Conservation (phyloP, 805 yeast genomes). For the Monosporozyma siamensis region DNA sequence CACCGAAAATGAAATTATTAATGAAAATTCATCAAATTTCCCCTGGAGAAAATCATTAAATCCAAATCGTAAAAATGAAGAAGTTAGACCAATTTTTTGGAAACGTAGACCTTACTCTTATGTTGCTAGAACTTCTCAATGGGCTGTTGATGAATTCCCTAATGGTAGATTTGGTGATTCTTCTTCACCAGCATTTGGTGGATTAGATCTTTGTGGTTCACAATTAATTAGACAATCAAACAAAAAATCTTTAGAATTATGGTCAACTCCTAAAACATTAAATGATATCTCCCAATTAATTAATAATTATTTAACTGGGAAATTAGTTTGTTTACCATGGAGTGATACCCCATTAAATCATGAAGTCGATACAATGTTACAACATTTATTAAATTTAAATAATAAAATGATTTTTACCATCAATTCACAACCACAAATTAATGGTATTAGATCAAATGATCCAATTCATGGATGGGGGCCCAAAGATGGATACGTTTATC, state of each 20-base stretch:
- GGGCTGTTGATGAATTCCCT: slow-evolving; percentile 87
- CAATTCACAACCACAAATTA: slow-evolving; percentile 90
- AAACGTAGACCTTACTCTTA: slow-evolving; percentile 86
- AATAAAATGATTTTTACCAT: slow-evolving; percentile 63
- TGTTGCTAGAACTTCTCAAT: slow-evolving; percentile 77
- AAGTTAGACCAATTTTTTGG: slow-evolving; percentile 94
- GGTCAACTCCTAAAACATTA: slow-evolving; percentile 71
- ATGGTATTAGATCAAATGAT: slow-evolving; percentile 66
- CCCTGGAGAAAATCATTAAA: slow-evolving; percentile 94
- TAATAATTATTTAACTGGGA: slow-evolving; percentile 60
- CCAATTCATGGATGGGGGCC: slow-evolving; percentile 92
- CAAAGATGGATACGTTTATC: slow-evolving; percentile 81
- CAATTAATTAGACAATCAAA: slow-evolving; percentile 76
- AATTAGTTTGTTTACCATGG: slow-evolving; percentile 79
- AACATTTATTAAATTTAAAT: slow-evolving; percentile 55
- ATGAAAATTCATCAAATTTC: slow-evolving; percentile 25
- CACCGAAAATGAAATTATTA: slow-evolving; percentile 28
- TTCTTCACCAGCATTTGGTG: slow-evolving; percentile 94
- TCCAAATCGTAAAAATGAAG: slow-evolving; percentile 68
- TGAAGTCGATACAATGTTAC: slow-evolving; percentile 58
- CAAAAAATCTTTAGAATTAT: slow-evolving; percentile 67
- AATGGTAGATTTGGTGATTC: slow-evolving; percentile 99
- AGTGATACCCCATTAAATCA: slow-evolving; percentile 79
- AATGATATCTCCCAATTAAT: slow-evolving; percentile 57
- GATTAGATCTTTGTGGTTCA: slow-evolving; percentile 71